These are phyloP conservation scores for Tagetes erecta DNA, from an alignment of 129 eudicot species.

Conservation along the genomic window DNA sequence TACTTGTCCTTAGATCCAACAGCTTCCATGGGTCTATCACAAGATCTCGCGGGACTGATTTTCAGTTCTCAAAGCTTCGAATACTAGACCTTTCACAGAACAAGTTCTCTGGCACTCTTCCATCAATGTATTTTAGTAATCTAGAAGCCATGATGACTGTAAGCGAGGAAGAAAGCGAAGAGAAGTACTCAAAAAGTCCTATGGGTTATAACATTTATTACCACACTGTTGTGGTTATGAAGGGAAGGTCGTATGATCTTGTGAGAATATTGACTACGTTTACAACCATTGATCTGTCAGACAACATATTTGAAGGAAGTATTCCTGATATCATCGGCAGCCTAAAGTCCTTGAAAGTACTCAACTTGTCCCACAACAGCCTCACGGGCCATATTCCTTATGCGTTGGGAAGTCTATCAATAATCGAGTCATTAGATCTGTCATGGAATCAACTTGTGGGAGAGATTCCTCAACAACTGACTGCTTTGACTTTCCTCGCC, in stretches of 20 bases:
- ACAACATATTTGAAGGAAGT: slow-evolving; percentile 31
- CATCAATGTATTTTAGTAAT: slow-evolving; percentile 20
- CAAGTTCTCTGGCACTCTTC: slow-evolving; percentile 36
- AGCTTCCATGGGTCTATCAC: slow-evolving; percentile 32
- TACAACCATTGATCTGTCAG: slow-evolving; percentile 32
- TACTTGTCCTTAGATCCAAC: slow-evolving; percentile 39
- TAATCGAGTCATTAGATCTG: slow-evolving; percentile 43
- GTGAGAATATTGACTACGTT: background rate
- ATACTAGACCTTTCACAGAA: slow-evolving; percentile 48
- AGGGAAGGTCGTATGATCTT: background rate
- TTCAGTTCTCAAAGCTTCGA: slow-evolving; percentile 26
- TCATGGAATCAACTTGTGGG: slow-evolving; percentile 39
- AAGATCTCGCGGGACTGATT: background rate
- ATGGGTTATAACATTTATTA: background rate
- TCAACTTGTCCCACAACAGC: slow-evolving; percentile 39
- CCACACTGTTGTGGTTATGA: background rate
- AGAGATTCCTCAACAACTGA: slow-evolving; percentile 34
- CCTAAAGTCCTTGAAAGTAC: slow-evolving; percentile 24
- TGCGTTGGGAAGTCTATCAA: slow-evolving; percentile 25
- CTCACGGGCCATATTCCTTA: slow-evolving; percentile 38
- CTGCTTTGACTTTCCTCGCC: slow-evolving; percentile 22
- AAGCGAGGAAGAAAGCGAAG: background rate
- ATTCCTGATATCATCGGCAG: slow-evolving; percentile 34
- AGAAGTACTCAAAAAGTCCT: background rate
- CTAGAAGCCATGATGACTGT: slow-evolving; percentile 30